phyloP scores from a whole-genome alignment of 129 eudicot species.

The Arctium lappa region DNA sequence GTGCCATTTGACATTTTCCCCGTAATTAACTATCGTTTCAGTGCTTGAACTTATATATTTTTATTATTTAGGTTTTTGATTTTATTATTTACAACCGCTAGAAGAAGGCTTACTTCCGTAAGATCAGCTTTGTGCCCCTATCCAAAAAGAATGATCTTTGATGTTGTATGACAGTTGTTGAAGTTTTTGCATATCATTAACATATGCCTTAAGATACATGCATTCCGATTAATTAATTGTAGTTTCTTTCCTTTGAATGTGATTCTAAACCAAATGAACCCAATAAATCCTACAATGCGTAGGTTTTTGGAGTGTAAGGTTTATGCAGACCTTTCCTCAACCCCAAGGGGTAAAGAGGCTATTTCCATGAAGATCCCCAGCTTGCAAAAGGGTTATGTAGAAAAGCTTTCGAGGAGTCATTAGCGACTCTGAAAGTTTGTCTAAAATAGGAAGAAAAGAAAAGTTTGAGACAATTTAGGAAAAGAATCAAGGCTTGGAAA shows the following conservation, averaged over 20 bases:
- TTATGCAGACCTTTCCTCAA: too few species aligned
- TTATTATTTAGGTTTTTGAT: not conserved
- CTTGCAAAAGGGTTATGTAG: not conserved
- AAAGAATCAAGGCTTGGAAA: not conserved
- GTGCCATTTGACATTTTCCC: not conserved
- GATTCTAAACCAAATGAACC: not conserved
- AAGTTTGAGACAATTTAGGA: not conserved
- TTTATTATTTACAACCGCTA: conserved; percentile 55
- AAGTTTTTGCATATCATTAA: not conserved
- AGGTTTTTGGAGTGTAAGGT: not conserved
- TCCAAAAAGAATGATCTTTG: not conserved
- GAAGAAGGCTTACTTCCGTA: conserved; percentile 97
- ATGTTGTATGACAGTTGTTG: not conserved
- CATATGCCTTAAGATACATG: not conserved
- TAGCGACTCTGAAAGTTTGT: not conserved
- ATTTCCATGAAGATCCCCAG: too few species aligned
- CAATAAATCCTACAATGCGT: not conserved
- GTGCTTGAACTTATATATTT: not conserved
- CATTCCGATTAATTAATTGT: not conserved
- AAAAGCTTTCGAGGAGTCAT: not conserved
- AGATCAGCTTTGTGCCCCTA: conserved; percentile 17
- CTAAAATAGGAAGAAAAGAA: not conserved
- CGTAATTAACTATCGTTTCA: not conserved
- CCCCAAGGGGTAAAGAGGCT: too few species aligned
- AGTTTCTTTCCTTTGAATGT: not conserved